These are phyloP conservation scores for Hygrophorus pudorinus DNA, from an alignment of 768 basidiomycete species.

Conservation along the genomic window DNA sequence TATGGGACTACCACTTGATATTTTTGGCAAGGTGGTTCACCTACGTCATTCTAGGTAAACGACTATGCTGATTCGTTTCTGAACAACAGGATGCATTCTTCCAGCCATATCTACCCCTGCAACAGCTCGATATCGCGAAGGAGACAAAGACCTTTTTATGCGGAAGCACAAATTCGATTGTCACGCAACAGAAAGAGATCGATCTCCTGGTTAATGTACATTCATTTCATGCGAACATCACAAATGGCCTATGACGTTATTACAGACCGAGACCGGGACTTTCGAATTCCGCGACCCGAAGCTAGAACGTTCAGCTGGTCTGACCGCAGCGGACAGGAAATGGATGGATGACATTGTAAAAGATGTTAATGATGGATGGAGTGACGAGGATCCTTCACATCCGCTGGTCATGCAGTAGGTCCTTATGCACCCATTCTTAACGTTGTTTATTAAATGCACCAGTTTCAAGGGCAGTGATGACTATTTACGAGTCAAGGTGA, in stretches of 20 bases:
- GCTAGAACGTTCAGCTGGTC: constrained; percentile 63
- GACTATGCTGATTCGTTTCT: background rate
- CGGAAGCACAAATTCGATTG: constrained; percentile 92
- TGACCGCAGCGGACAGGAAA: constrained; percentile 90
- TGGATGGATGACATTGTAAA: constrained; percentile 96
- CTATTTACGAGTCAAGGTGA: constrained; percentile 78
- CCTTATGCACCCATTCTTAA: background rate
- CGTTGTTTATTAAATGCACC: constrained; percentile 6
- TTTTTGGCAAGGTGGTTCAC: constrained; percentile 73
- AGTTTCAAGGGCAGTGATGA: constrained; percentile 97
- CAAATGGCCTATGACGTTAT: background rate
- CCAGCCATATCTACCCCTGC: constrained; percentile 93
- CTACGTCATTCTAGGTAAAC: background rate
- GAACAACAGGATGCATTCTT: constrained; percentile 85
- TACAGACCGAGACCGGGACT: constrained; percentile 72
- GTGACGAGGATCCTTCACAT: constrained; percentile 47
- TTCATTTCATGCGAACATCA: background rate
- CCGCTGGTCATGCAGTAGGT: constrained; percentile 58
- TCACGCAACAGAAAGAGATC: constrained; percentile 86
- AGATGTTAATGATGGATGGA: constrained; percentile 79
- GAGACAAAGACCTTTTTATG: constrained; percentile 80
- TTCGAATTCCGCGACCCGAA: constrained; percentile 83
- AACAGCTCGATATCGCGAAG: constrained; percentile 84
- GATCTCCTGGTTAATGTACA: constrained; percentile 83
- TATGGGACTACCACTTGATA: constrained; percentile 84